Base-by-base conservation (phyloP, 257 asterid species). In the Solanum clarkiae region DNA sequence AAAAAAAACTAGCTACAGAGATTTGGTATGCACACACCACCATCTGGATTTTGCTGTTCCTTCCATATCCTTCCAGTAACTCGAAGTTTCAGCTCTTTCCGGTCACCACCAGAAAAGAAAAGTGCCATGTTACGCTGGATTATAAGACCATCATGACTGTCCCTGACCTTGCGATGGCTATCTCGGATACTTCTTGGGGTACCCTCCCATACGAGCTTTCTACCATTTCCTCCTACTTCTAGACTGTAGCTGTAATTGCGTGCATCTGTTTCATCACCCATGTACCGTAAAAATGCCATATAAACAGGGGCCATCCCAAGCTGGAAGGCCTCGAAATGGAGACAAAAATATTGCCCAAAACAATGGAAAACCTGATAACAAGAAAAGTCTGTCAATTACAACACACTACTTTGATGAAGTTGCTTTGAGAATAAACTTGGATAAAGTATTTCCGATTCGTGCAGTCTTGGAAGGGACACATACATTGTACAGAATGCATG, bases 51-150 rank as follows among this genome's bases (percentile, higher is more conserved):
- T 86, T 92, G 95, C 57, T 93, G 94, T 70, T 94, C 98, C 85
- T 94, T 94, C 98, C 98, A 93, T 84, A 94, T 93, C 86, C 94
- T 88, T 55, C 98, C 98, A 0, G 98, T 94, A n/a, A 94, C 98
- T 84, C 98, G 89, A 86, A 94, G 93, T 93, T 94, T 94, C 56
- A 94, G 95, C 88, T 94, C 97, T 88, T 94, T 94, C 87, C 92
- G 86, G 71, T 94, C 98, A 72, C 94, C 95, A 1, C 97, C 97
- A 13, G 98, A 94, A 88, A 94, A 94, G 89, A 94, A 94, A 42
- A 94, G 95, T n/a, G 98, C 97, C 95, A 94, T 90, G 89, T 93
- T 93, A 44, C 98, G 87, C 86, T 94, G 97, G 80, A 94, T 94
- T 6, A 94, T 91, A 62, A 94, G 97, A 22, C 97, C 97, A 44